Percentiles rank a stretch among this genome's conserved stretches.
These are phyloP conservation scores for Vanrija sp. DNA, from an alignment of 1,284 basidiomycete genomes.

Conservation along the genomic window DNA sequence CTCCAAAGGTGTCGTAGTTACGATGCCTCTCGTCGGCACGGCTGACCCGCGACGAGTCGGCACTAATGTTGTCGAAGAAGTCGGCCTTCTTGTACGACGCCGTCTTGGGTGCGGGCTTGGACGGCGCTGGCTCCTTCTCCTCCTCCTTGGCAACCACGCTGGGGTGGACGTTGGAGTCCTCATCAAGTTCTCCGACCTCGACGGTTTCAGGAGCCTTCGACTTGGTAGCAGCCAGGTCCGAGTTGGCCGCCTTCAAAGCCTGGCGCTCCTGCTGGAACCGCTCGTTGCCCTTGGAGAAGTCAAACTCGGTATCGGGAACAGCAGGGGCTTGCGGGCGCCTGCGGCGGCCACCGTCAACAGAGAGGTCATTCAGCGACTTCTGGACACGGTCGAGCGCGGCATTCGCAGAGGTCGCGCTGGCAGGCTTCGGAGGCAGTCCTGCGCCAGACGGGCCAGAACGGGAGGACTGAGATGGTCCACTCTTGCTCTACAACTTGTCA, in stretches of 20 bases:
- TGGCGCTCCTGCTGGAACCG: slow-evolving; percentile 37
- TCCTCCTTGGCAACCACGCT: slow-evolving; percentile 18
- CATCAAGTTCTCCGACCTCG: slow-evolving; percentile 15
- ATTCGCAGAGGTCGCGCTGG: slow-evolving; percentile 27
- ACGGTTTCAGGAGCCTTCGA: slow-evolving; percentile 1
- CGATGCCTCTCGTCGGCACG: slow-evolving; percentile 41
- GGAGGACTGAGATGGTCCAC: neutral
- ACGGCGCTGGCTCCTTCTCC: neutral
- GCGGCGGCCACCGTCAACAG: slow-evolving; percentile 18
- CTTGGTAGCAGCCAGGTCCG: neutral
- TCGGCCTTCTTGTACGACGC: slow-evolving; percentile 37
- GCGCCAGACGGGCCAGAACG: slow-evolving; percentile 1
- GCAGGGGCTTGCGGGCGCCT: slow-evolving; percentile 24
- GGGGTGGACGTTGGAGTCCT: slow-evolving; percentile 32
- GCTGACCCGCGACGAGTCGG: slow-evolving; percentile 29
- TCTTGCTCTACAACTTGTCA: slow-evolving; percentile 12
- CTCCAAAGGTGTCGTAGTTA: slow-evolving; percentile 46
- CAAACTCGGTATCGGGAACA: slow-evolving; percentile 45
- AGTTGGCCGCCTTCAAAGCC: slow-evolving; percentile 17
- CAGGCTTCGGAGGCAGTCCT: slow-evolving; percentile 24
- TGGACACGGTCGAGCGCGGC: slow-evolving; percentile 42
- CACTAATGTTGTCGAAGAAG: slow-evolving; percentile 42
- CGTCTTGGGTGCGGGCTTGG: slow-evolving; percentile 3
- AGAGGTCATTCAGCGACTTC: slow-evolving; percentile 35
- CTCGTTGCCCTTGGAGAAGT: slow-evolving; percentile 38